These are phyloP conservation scores for Amanita fuliginea DNA, from an alignment of 768 basidiomycete genomes.

Conservation along the genomic window DNA sequence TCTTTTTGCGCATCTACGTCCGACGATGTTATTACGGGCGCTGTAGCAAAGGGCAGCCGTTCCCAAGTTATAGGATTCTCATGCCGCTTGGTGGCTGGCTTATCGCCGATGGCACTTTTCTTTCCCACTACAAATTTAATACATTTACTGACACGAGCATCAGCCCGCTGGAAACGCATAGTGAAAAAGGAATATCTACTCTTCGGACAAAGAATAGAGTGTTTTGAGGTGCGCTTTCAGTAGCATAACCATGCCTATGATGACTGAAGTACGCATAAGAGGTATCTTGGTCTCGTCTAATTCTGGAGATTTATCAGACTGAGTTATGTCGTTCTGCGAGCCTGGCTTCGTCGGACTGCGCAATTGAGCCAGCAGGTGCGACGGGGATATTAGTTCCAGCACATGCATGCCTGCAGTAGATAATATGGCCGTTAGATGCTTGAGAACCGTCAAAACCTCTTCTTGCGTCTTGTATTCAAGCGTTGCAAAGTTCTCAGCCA, in stretches of 20 bases:
- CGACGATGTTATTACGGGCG: conserved; percentile 45
- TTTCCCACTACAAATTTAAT: conserved; percentile 79
- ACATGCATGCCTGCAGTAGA: conserved; percentile 76
- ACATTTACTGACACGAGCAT: conserved; percentile 58
- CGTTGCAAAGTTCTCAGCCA: conserved; percentile 88
- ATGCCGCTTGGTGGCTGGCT: conserved; percentile 53
- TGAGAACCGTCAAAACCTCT: conserved; percentile 81
- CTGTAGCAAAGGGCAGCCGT: conserved; percentile 55
- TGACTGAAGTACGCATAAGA: conserved; percentile 57
- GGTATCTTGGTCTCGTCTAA: conserved; percentile 12
- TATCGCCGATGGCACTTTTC: conserved; percentile 85
- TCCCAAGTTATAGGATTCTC: conserved; percentile 62
- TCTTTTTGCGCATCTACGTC: conserved; percentile 54
- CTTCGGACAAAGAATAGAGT: conserved; percentile 81
- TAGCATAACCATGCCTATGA: conserved; percentile 78
- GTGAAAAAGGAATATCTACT: conserved; percentile 40
- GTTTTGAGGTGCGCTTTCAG: conserved; percentile 79
- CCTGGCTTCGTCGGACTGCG: conserved; percentile 17
- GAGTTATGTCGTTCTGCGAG: not conserved
- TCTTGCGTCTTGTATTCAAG: conserved; percentile 96
- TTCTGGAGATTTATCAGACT: not conserved
- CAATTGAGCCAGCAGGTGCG: conserved; percentile 55
- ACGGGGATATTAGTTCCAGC: conserved; percentile 64
- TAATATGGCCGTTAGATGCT: conserved; percentile 60
- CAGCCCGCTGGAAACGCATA: not conserved